phyloP scores from a whole-genome alignment of 495 filamentous ascomycete genomes.

The Filosporella fistucella region DNA sequence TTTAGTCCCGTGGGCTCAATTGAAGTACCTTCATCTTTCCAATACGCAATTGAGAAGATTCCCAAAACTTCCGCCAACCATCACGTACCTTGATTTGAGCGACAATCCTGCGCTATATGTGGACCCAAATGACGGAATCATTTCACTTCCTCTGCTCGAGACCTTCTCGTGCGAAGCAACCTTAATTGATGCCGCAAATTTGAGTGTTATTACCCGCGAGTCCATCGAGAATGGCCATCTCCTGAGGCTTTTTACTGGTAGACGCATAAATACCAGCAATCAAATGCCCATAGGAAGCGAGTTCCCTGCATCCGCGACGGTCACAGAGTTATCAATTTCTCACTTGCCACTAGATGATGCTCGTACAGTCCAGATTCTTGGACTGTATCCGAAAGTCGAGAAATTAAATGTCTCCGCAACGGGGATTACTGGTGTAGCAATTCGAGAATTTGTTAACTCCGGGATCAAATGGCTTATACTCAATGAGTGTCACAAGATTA shows the following conservation, averaged over 20 bases:
- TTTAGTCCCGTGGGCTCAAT: constrained; percentile 2
- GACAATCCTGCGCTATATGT: constrained; percentile 2
- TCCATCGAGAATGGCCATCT: constrained; percentile 15
- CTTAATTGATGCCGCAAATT: background rate
- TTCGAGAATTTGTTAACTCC: constrained; percentile 13
- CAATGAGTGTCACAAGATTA: constrained; percentile 11
- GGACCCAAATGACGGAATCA: background rate
- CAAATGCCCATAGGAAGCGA: constrained; percentile 2
- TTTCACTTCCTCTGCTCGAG: constrained; percentile 18
- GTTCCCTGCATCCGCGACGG: constrained; percentile 10
- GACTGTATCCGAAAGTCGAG: constrained; percentile 16
- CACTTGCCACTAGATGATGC: constrained; percentile 6
- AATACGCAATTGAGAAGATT: background rate
- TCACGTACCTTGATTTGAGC: constrained; percentile 15
- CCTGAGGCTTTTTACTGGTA: constrained; percentile 14
- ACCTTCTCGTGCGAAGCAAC: constrained; percentile 16
- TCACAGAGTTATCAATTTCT: constrained; percentile 16
- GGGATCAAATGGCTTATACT: constrained; percentile 17
- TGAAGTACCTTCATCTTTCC: constrained; percentile 14
- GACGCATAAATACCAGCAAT: background rate
- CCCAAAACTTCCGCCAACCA: constrained; percentile 13
- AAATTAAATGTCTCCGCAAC: constrained; percentile 17
- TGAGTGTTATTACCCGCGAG: constrained; percentile 6
- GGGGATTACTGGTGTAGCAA: constrained; percentile 21
- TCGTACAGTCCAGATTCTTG: constrained; percentile 7